Evolutionary conservation across 2,329 filamentous ascomycete genomes (phyloP), one percentile per base, ranked within the genome.

Genomic region (Aspergillus proliferans): DNA sequence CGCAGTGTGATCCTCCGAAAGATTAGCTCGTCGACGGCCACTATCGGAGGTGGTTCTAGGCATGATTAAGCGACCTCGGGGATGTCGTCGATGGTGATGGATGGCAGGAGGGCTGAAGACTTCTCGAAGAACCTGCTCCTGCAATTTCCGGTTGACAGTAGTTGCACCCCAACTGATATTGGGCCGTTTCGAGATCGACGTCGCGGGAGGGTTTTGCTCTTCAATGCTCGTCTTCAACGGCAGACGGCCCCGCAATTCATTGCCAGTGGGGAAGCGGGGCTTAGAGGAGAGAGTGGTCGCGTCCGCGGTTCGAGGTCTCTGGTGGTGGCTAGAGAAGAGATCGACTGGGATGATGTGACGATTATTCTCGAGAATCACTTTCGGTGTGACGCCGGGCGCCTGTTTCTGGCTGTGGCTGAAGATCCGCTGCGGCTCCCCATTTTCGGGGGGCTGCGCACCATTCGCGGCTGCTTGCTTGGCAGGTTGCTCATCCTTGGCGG

Each of bases 351-450:
- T 83, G 50, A 97, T 95, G 64, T 97, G 92, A 55, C 86, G 83
- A 65, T 97, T 97, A 66, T 96, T 91, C 62, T 92, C 88, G 52
- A 96, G 89, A 0, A 93, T 89, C 43, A 97, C 92, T 38, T 93
- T 92, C 2, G 92, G 91, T 26, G 95, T 82, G 19, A 86, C 81
- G 30, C 82, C 79, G 33, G 81, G 80, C 49, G 87, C 80, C 52
- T 95, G 79, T 10, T 88, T 94, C 66, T 95, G 90, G 9, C 82
- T 85, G 52, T 30, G 26, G 61, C 82, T 85, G 52, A 85, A 78
- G 43, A 84, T 76, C 43, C 82, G 71, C 43, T 73, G 74, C 39
- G 71, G 64, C 33, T 72, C 66, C 8, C 51, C 47, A 18, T 53
- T 47, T 18, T 62, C 57, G 0, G 55, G 36, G 6, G 51, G 45